Evolutionary conservation across 2,329 filamentous ascomycete genomes (phyloP).

Genomic region (Phoma sp.): DNA sequence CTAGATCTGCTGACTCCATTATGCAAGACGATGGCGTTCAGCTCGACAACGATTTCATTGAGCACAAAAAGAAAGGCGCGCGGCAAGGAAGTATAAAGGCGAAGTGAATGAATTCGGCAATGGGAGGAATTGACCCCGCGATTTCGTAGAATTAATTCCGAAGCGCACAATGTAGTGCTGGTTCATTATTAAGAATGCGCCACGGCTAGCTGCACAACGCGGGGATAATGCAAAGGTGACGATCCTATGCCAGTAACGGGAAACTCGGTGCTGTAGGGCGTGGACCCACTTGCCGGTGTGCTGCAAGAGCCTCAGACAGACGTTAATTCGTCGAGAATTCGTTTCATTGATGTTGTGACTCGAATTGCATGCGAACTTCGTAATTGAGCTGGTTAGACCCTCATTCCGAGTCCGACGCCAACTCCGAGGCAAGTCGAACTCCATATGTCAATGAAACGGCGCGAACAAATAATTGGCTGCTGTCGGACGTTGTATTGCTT

Average conservation of each 20-base stretch:
- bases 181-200: constrained; percentile 19
- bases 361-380: not conserved
- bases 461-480: not conserved
- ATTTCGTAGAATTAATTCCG: constrained; percentile 14
- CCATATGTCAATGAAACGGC: not conserved
- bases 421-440: not conserved
- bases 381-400: not conserved
- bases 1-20: constrained; percentile 38
- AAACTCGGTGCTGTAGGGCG: constrained; percentile 13
- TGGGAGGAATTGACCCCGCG: constrained; percentile 16
- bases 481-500: not conserved
- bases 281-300: constrained; percentile 12
- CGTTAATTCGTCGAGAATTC: constrained; percentile 3
- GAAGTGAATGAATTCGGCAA: not conserved
- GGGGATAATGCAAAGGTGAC: constrained; percentile 20
- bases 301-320: constrained; percentile 9
- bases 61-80: constrained; percentile 5
- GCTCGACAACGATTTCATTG: constrained; percentile 2
- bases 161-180: constrained; percentile 14
- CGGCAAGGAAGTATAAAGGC: not conserved
- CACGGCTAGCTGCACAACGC: constrained; percentile 17
- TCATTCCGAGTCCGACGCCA: constrained; percentile 15
- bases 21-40: constrained; percentile 16
- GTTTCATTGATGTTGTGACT: constrained; percentile 8
- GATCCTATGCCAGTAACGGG: constrained; percentile 9